phyloP scores from a whole-genome alignment of 306 rosid species.

The Medicago ruthenica region DNA sequence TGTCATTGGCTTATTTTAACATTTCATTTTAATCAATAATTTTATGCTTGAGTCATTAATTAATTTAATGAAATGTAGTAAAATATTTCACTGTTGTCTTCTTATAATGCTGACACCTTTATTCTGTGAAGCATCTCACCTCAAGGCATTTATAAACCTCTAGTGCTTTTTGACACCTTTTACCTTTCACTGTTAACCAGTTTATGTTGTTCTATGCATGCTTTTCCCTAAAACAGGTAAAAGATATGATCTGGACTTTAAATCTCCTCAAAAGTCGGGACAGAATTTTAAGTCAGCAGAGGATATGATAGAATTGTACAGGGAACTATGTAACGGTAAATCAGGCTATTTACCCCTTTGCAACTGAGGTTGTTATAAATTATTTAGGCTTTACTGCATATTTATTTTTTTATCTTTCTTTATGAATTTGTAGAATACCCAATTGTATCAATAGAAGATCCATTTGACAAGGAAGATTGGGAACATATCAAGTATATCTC shows the following conservation, averaged over 20 bases:
- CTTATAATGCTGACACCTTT: slow-evolving; percentile 1
- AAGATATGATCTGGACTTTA: slow-evolving; percentile 84
- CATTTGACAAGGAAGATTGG: slow-evolving; percentile 98
- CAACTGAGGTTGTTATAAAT: neutral
- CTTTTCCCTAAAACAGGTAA: slow-evolving; percentile 62
- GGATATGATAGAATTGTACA: slow-evolving; percentile 82
- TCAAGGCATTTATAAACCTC: slow-evolving; percentile 22
- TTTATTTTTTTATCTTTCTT: slow-evolving; percentile 37
- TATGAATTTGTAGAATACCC: slow-evolving; percentile 67
- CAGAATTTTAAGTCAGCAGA: slow-evolving; percentile 90
- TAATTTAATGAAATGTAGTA: too few species aligned
- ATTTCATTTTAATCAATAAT: too few species aligned
- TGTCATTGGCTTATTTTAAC: too few species aligned
- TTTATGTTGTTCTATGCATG: slow-evolving; percentile 31
- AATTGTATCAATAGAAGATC: slow-evolving; percentile 89
- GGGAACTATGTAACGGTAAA: slow-evolving; percentile 77
- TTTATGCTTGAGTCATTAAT: too few species aligned
- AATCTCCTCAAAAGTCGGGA: slow-evolving; percentile 74
- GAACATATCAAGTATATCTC: slow-evolving; percentile 75
- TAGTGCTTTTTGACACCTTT: slow-evolving; percentile 25
- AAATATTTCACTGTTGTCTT: neutral
- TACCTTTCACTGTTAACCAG: slow-evolving; percentile 8
- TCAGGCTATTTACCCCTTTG: slow-evolving; percentile 29
- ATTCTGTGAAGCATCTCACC: slow-evolving; percentile 7
- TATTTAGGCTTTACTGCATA: slow-evolving; percentile 29